These are phyloP conservation scores for Mycena citricolor DNA, from an alignment of 1,284 basidiomycete species.

Conservation along the genomic window DNA sequence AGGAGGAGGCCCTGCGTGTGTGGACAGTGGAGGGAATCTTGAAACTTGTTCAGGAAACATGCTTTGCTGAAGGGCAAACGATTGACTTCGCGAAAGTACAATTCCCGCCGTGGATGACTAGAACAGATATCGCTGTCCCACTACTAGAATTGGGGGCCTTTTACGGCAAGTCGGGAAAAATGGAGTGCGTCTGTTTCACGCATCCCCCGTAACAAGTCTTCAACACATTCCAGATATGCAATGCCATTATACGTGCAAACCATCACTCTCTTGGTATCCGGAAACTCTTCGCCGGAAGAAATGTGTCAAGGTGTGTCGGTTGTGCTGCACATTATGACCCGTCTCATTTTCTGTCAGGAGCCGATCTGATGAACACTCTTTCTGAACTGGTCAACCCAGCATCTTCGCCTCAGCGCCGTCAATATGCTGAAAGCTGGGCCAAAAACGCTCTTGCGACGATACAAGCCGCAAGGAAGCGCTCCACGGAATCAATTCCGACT, in stretches of 20 bases:
- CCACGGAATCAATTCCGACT: conserved; percentile 28
- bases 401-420: conserved; percentile 42
- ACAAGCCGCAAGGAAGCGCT: conserved; percentile 36
- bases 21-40: conserved; percentile 66
- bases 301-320: conserved; percentile 56
- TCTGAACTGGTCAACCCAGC: conserved; percentile 54
- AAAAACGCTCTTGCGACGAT: conserved; percentile 53
- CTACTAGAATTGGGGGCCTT: conserved; percentile 67
- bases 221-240: conserved; percentile 51
- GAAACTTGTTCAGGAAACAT: conserved; percentile 34
- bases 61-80: conserved; percentile 15
- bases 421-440: conserved; percentile 64
- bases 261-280: conserved; percentile 62
- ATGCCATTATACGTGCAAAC: conserved; percentile 67
- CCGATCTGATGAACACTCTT: conserved; percentile 69
- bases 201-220: too few relatives aligned
- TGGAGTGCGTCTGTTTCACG: conserved; percentile 53
- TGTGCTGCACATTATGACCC: not conserved
- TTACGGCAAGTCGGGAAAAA: conserved; percentile 57
- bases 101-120: conserved; percentile 62
- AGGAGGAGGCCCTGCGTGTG: conserved; percentile 61
- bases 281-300: conserved; percentile 47
- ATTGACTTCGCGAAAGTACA: conserved; percentile 48
- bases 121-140: conserved; percentile 65
- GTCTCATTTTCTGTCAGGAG: conserved; percentile 42